These are phyloP conservation scores for Epichloe typhina DNA, from an alignment of 2,329 filamentous ascomycete genomes.

Conservation along the genomic window DNA sequence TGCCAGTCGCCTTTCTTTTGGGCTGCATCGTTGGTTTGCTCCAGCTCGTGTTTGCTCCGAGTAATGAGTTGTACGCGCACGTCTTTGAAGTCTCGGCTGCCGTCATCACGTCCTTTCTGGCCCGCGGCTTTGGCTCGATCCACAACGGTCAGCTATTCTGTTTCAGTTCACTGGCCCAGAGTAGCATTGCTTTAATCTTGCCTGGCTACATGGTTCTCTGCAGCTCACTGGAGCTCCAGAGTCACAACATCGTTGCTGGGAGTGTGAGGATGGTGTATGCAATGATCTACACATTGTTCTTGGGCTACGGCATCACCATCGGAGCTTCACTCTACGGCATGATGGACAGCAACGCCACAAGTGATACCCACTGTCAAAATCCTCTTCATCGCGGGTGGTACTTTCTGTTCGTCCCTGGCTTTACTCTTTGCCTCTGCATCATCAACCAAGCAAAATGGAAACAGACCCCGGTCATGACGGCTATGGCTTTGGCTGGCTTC, in stretches of 20 bases:
- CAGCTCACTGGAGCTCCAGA: constrained; percentile 52
- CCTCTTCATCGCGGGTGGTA: constrained; percentile 34
- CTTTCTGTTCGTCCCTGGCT: constrained; percentile 63
- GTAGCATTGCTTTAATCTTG: constrained; percentile 62
- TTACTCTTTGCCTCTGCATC: constrained; percentile 61
- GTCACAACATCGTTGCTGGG: constrained; percentile 55
- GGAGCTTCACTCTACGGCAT: constrained; percentile 53
- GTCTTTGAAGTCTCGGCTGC: constrained; percentile 41
- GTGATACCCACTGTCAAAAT: constrained; percentile 26
- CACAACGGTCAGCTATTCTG: constrained; percentile 46
- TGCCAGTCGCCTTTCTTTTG: constrained; percentile 64
- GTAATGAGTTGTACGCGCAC: constrained; percentile 54
- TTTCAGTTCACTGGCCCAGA: constrained; percentile 58
- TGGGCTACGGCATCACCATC: constrained; percentile 62
- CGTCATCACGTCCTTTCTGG: constrained; percentile 54
- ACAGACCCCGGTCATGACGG: constrained; percentile 62
- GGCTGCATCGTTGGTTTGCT: constrained; percentile 62
- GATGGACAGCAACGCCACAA: constrained; percentile 41
- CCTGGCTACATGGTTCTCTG: constrained; percentile 41
- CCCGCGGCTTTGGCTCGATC: constrained; percentile 57
- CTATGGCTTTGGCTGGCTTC: constrained; percentile 63
- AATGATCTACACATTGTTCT: constrained; percentile 61
- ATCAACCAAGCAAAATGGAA: constrained; percentile 75
- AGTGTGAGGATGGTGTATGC: constrained; percentile 66
- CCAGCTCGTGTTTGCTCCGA: constrained; percentile 61